Base-by-base conservation (phyloP, 1,139 yeast genomes). In the Scheffersomyces parashehatae region DNA sequence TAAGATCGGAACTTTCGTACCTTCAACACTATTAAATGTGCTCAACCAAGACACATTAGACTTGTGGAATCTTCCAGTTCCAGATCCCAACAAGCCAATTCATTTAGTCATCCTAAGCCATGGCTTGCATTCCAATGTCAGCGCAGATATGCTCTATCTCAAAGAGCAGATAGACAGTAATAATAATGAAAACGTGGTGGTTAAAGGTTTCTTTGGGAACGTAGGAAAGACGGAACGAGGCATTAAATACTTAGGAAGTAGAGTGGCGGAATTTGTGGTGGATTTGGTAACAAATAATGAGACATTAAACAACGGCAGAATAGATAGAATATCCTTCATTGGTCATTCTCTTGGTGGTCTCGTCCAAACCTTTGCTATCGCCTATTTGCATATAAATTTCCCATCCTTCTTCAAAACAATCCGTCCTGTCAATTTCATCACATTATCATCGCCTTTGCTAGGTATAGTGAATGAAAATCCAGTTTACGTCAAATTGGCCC, bases 291-390 rank as follows among this genome's bases (percentile, higher is more conserved):
- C 65, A 4, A 65, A 67, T 33, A 73, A 76, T 37, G 64, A 64
- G 28, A 46, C 45, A 46, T 61, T 65, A 34, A 64, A 62, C 37
- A 41, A 65, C 53, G 52, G 49, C 4, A 67, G 70, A 37, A 78
- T 86, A 1, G 60, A 63, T 1, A 83, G 80, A 54, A 83, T 93
- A 3, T 90, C 98, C 1, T 91, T 93, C 55, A 73, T 95, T 30
- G 96, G 93, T 1, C 99, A 93, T 64, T 91, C 98, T 0, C 68
- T 93, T 29, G 99, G 99, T 29, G 99, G 99, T 0, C 70, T 88
- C 36, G 85, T 87, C 3, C 98, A 93, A 64, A 82, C 95, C 0
- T 93, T 89, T 70, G 95, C 98, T 1, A 79, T 93, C 36, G 96
- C 97, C 0, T 89, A 89, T 59, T 76, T 87, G 29, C 78, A 82